Base-by-base conservation (phyloP, 2,329 filamentous ascomycete genomes). In the Elsinoe necatrix region DNA sequence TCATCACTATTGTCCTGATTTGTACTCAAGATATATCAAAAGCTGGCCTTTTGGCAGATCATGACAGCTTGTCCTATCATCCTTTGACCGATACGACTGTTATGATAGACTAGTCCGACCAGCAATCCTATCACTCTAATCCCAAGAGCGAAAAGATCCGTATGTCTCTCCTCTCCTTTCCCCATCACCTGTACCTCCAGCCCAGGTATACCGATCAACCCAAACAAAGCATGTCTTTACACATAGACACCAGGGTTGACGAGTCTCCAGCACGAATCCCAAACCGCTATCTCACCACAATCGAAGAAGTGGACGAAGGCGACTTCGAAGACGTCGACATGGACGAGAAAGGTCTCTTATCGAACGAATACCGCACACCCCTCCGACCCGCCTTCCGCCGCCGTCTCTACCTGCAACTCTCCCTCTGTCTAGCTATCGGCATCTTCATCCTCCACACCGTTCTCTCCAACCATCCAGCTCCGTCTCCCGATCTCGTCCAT, bases 111-210 rank as follows among this genome's bases (percentile, higher is more conserved):
- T 29, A 39, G n/a, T 21, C 18, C 18, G 3, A 23, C 34, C 12
- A 16, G 7, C 43, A 48, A 48, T 27, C 16, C 18, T 25, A 8
- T 23, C 20, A n/a, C 48, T 37, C 16, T 23, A 11, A 34, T 51
- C 18, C 6, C 34, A 9, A 21, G 25, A 52, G 18, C 16, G 18
- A 20, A 3, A 20, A 9, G n/a, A 21, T 37, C n/a, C 20, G 48
- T 52, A 52, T 52, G 48, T 52, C 48, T 52, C 48, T 52, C 20
- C 48, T 52, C 48, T 52, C 29, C 16, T 39, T 52, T 16, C 48
- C 48, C 20, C 16, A 21, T 25, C 48, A 52, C 31, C 25, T 52
- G 48, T 20, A 39, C 25, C 29, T 37, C 14, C 48, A 35, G n/a
- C 48, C 41, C 20, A 45, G 41, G 41, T 23, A 23, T 18, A 45